Percentiles rank a stretch among this genome's conserved stretches.
phyloP scores from a whole-genome alignment of 2,329 filamentous ascomycete genomes.

The Penicillium capsulatum region DNA sequence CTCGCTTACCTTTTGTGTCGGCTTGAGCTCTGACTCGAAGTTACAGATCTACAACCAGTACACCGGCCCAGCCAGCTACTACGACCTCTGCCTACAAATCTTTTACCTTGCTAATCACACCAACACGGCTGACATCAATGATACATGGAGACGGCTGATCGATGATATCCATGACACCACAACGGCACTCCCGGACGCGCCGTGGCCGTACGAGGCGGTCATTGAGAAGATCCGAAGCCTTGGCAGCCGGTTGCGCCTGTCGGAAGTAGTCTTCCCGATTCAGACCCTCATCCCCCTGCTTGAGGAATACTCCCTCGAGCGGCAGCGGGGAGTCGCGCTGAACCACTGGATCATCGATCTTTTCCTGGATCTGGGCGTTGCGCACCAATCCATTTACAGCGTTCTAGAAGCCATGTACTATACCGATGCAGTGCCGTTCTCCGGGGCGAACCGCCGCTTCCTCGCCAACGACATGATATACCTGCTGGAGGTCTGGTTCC shows the following conservation, averaged over 20 bases:
- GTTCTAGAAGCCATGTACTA: slow-evolving; percentile 65
- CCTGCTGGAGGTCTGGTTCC: slow-evolving; percentile 58
- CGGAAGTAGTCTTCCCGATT: slow-evolving; percentile 55
- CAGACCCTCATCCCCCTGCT: slow-evolving; percentile 53
- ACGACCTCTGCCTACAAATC: slow-evolving; percentile 87
- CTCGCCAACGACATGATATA: slow-evolving; percentile 61
- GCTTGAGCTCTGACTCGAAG: neutral
- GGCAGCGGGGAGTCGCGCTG: slow-evolving; percentile 46
- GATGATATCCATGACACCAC: slow-evolving; percentile 63
- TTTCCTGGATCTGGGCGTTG: slow-evolving; percentile 59
- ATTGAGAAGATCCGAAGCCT: slow-evolving; percentile 54
- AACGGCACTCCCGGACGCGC: slow-evolving; percentile 43
- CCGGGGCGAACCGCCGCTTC: slow-evolving; percentile 52
- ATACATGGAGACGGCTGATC: slow-evolving; percentile 81
- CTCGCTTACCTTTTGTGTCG: no score
- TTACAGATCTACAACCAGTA: slow-evolving; percentile 83
- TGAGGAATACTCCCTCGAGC: slow-evolving; percentile 50
- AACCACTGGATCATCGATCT: slow-evolving; percentile 61
- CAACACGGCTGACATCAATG: slow-evolving; percentile 74
- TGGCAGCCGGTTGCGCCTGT: slow-evolving; percentile 53
- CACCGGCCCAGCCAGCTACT: slow-evolving; percentile 86
- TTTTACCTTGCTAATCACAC: slow-evolving; percentile 90
- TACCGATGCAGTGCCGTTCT: slow-evolving; percentile 62
- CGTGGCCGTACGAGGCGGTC: slow-evolving; percentile 48
- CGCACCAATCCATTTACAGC: slow-evolving; percentile 58